Base-by-base conservation (phyloP, 129 eudicot species). In the Cynara cardunculus region DNA sequence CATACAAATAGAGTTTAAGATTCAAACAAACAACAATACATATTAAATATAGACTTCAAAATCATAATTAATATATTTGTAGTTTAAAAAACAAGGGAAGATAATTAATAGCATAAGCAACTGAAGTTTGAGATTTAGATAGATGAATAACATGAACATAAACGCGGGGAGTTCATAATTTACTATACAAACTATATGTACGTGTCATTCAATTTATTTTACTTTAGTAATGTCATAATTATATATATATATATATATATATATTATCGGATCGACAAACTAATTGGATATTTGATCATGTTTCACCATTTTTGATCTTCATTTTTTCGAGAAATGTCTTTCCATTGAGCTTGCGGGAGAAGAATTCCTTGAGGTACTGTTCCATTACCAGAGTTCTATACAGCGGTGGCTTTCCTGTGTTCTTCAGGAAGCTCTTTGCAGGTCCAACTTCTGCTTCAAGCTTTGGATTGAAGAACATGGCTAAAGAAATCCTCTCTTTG, bases 381-480 rank as follows among this genome's bases (percentile, higher is more conserved):
- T 84, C 83, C 86, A 84, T 80, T 77, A 62, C 28, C 4, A 80
- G 66, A 19, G 83, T 76, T 69, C 81, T 80, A 80, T 76, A 87
- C 19, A 87, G 3, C 1, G 90, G 87, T 13, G 76, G 82, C 34
- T 72, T 68, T 73, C 78, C 56, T 30, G 62, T 70, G 69, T 32
- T 81, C 14, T 71, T 31, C 49, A 13, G 3, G 30, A 87, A 74
- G 81, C 81, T 80, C 5, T 76, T 61, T 73, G 87, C 74, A 21
- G 90, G 86, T 68, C 87, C 87, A 35, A 87, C 75, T 22, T 84
- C 67, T 28, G 90, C 85, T 27, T 84, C 86, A 27, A 80, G 75
- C 56, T 84, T 84, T n/a, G 90, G 87, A 39, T 80, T 80, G 72
- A 84, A 80, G 72, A 87, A 84, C 90, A 87, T 84, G 59, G 84